These are phyloP conservation scores for Fraxinus excelsior DNA, from an alignment of 257 asterid species.

Conservation along the genomic window DNA sequence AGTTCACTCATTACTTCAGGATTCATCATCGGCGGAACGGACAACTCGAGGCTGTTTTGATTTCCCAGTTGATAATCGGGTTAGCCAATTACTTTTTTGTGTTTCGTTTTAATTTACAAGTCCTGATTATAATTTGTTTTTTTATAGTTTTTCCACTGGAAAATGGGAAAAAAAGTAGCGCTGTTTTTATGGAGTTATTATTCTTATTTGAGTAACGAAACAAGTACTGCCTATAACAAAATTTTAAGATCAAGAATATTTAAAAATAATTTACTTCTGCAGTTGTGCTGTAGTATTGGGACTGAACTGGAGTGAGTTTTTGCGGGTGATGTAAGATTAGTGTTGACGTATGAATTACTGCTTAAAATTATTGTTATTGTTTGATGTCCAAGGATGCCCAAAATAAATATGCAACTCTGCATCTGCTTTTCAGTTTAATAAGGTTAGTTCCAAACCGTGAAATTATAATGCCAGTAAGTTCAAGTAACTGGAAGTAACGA, in stretches of 20 bases:
- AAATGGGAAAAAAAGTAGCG: neutral
- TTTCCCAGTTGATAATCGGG: slow-evolving; percentile 27
- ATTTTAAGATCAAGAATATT: neutral
- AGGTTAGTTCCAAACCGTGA: neutral
- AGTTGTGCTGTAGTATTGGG: neutral
- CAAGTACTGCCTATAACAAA: neutral
- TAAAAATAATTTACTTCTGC: neutral
- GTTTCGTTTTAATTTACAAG: neutral
- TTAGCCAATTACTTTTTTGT: slow-evolving; percentile 16
- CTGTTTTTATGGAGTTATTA: neutral
- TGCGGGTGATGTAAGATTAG: too few relatives aligned
- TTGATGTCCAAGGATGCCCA: neutral
- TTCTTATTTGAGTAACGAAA: neutral
- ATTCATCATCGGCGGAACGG: slow-evolving; percentile 14
- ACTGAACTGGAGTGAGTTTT: neutral
- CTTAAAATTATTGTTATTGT: neutral
- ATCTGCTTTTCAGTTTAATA: neutral
- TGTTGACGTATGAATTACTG: neutral
- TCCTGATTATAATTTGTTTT: neutral
- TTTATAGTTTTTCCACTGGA: neutral
- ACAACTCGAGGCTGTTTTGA: slow-evolving; percentile 17
- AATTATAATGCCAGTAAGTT: neutral
- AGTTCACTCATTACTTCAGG: slow-evolving; percentile 24
- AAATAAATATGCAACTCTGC: neutral
- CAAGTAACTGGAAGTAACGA: neutral